phyloP scores from a whole-genome alignment of 2,329 filamentous ascomycete genomes.

The Sclerotiophoma versabilis region DNA sequence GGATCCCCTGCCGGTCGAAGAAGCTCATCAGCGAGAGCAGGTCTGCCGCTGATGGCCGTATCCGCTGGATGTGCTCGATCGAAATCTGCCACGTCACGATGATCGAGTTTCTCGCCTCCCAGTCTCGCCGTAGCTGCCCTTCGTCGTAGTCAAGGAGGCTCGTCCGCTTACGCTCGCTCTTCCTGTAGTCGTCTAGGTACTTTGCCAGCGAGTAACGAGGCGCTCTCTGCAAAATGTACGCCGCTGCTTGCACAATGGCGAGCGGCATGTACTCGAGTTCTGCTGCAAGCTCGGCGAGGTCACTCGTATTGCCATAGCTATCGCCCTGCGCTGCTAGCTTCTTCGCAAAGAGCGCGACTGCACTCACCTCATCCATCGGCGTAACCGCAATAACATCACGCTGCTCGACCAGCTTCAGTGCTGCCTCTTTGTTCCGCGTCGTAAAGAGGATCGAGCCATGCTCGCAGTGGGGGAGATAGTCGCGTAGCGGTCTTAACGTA shows the following conservation, averaged over 20 bases:
- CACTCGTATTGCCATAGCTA: not conserved
- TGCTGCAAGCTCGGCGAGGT: constrained; percentile 14
- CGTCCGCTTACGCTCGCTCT: constrained; percentile 41
- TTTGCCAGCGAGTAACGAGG: constrained; percentile 18
- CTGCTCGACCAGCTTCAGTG: constrained; percentile 17
- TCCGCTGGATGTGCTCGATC: constrained; percentile 44
- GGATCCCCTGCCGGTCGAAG: constrained; percentile 55
- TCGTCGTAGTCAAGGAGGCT: constrained; percentile 28
- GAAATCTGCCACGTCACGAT: constrained; percentile 47
- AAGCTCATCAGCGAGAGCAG: constrained; percentile 58
- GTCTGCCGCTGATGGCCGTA: constrained; percentile 44
- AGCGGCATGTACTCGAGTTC: constrained; percentile 46
- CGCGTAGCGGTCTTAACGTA: not conserved
- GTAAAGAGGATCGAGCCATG: constrained; percentile 22
- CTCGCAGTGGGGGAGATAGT: constrained; percentile 17
- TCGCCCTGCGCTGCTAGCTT: constrained; percentile 10
- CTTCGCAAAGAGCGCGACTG: constrained; percentile 9
- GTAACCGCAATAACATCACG: constrained; percentile 10
- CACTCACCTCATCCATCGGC: constrained; percentile 18
- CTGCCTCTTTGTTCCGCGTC: constrained; percentile 12
- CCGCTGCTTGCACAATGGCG: constrained; percentile 44
- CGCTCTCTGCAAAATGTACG: constrained; percentile 38
- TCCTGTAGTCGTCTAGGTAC: constrained; percentile 52
- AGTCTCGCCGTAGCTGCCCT: constrained; percentile 44
- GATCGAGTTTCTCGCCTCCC: constrained; percentile 45